phyloP scores from a whole-genome alignment of 2,329 filamentous ascomycete genomes.

The Dissoconium aciculare region DNA sequence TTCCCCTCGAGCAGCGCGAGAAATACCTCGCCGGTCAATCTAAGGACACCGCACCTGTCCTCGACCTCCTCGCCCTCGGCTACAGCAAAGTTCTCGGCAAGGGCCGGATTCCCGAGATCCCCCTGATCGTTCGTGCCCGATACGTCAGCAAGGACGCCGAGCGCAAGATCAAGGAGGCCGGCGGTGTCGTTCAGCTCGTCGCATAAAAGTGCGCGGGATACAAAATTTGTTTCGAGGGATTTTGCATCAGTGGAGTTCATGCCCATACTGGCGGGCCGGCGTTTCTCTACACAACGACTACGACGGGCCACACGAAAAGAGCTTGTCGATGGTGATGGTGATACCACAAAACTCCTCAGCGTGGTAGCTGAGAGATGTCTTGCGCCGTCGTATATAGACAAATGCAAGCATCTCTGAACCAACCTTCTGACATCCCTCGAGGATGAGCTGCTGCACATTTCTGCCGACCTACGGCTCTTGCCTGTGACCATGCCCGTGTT shows the following conservation, averaged over 20 bases:
- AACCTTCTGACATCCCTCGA: conserved; percentile 27
- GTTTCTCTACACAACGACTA: no score
- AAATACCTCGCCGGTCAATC: conserved; percentile 76
- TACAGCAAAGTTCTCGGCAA: conserved; percentile 99
- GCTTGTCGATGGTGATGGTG: conserved; percentile 1
- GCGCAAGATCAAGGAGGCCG: conserved; percentile 97
- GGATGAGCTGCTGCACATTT: conserved; percentile 18
- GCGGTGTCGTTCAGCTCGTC: conserved; percentile 89
- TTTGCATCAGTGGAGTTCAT: conserved; percentile 1
- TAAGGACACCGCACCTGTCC: conserved; percentile 89
- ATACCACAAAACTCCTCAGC: conserved; percentile 26
- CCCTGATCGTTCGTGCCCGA: conserved; percentile 84
- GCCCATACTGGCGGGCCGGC: no score
- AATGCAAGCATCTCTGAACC: conserved; percentile 38
- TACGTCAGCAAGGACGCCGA: conserved; percentile 94
- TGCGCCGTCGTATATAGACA: conserved; percentile 26
- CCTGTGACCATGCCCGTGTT: neutral
- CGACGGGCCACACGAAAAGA: conserved; percentile 1
- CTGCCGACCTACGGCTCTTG: conserved; percentile 3
- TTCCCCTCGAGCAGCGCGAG: conserved; percentile 83
- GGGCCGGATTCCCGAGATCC: conserved; percentile 84
- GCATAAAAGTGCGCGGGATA: conserved; percentile 44
- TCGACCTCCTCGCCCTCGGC: conserved; percentile 92
- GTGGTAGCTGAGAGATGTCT: conserved; percentile 39
- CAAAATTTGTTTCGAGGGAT: no score